Evolutionary conservation across 345 rosid species (phyloP).

Genomic region (Alliaria petiolata): DNA sequence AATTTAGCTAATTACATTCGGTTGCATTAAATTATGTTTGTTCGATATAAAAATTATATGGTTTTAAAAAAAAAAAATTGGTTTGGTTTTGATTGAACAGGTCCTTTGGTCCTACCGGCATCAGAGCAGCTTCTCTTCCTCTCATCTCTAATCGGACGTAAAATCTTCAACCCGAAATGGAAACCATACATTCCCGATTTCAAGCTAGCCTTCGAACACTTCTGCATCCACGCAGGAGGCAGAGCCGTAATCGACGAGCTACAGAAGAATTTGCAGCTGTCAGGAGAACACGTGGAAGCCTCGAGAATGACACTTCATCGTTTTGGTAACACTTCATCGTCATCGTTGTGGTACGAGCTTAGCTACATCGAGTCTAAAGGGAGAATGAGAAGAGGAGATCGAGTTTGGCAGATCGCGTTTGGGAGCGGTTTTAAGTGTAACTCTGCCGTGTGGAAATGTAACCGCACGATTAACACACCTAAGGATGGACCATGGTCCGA

Average conservation of each 20-base stretch:
- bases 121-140: constrained; percentile 74
- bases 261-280: constrained; percentile 67
- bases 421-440: constrained; percentile 96
- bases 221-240: constrained; percentile 93
- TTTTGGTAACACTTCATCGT: constrained; percentile 88
- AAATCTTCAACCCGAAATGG: constrained; percentile 59
- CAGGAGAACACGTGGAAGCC: constrained; percentile 73
- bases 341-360: constrained; percentile 80
- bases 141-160: constrained; percentile 52
- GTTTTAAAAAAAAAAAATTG: neutral
- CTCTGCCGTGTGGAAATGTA: constrained; percentile 90
- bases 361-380: constrained; percentile 78
- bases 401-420: constrained; percentile 83
- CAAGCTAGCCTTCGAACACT: constrained; percentile 86
- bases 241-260: constrained; percentile 82
- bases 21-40: neutral
- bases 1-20: neutral
- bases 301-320: constrained; percentile 81
- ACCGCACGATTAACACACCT: constrained; percentile 51
- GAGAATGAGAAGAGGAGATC: constrained; percentile 60
- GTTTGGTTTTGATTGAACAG: constrained; percentile 9
- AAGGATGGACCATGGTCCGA: constrained; percentile 69
- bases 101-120: constrained; percentile 68
- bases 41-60: neutral
- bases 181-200: constrained; percentile 85